Percentiles rank a stretch among this genome's conserved stretches.
phyloP scores from a whole-genome alignment of 805 yeast genomes.

The Metschnikowia lachancei region DNA sequence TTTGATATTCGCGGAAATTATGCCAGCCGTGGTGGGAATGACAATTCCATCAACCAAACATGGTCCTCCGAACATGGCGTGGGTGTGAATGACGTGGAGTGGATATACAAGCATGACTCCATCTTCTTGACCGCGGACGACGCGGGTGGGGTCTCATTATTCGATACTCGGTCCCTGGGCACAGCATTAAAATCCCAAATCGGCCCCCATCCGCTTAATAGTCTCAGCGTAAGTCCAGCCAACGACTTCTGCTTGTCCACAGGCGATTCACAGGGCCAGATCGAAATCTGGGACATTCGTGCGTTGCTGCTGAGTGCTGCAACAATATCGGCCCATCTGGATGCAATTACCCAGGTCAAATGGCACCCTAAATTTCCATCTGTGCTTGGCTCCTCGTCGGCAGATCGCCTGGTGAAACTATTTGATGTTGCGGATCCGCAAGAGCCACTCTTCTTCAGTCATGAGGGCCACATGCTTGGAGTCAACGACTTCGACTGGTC shows the following conservation, averaged over 20 bases:
- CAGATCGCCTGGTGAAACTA: constrained; percentile 59
- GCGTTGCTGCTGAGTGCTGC: constrained; percentile 14
- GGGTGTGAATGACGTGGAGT: constrained; percentile 71
- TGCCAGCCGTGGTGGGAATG: not conserved
- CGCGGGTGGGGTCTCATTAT: constrained; percentile 31
- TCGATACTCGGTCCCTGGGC: constrained; percentile 25
- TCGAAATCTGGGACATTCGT: constrained; percentile 69
- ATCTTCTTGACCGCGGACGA: constrained; percentile 70
- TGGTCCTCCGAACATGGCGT: constrained; percentile 10
- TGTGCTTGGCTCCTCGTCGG: constrained; percentile 63
- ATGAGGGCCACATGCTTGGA: constrained; percentile 85
- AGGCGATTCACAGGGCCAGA: constrained; percentile 59
- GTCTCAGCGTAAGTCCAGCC: constrained; percentile 57
- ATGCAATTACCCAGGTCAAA: constrained; percentile 59
- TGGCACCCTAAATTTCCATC: constrained; percentile 65
- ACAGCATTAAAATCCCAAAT: not conserved
- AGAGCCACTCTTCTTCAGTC: constrained; percentile 52
- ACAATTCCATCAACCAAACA: constrained; percentile 2
- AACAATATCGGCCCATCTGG: constrained; percentile 41
- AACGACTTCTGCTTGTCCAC: constrained; percentile 60
- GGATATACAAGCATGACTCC: constrained; percentile 61
- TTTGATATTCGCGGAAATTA: constrained; percentile 57
- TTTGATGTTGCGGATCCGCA: constrained; percentile 47
- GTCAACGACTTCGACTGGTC: constrained; percentile 87
- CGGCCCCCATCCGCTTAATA: constrained; percentile 46